These are phyloP conservation scores for Boeremia lycopersici DNA, from an alignment of 2,329 filamentous ascomycete genomes.

Conservation along the genomic window DNA sequence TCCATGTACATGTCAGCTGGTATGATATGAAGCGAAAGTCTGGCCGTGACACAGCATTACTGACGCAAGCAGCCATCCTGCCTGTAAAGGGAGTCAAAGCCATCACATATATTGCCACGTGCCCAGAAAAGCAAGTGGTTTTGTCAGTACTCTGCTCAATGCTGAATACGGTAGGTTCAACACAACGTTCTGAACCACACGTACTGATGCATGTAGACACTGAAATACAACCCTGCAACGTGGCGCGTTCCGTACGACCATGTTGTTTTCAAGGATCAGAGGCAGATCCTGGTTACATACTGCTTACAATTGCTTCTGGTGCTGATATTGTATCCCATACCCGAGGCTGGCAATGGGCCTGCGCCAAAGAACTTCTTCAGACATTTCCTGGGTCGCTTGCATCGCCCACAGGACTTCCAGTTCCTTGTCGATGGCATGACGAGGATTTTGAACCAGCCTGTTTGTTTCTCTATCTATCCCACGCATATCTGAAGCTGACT, in stretches of 20 bases:
- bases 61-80: slow-evolving; percentile 60
- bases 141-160: slow-evolving; percentile 90
- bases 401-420: slow-evolving; percentile 95
- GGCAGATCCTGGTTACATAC: slow-evolving; percentile 89
- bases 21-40: slow-evolving; percentile 36
- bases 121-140: slow-evolving; percentile 87
- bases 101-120: slow-evolving; percentile 87
- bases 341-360: slow-evolving; percentile 69
- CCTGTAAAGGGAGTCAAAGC: slow-evolving; percentile 83
- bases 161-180: slow-evolving; percentile 80
- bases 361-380: slow-evolving; percentile 90
- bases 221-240: slow-evolving; percentile 93
- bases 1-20: slow-evolving; percentile 91
- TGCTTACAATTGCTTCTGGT: slow-evolving; percentile 89
- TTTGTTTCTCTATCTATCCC: slow-evolving; percentile 33
- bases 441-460: slow-evolving; percentile 85
- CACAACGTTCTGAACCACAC: not conserved
- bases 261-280: slow-evolving; percentile 87
- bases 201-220: slow-evolving; percentile 63
- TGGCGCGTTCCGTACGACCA: slow-evolving; percentile 96
- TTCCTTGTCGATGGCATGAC: slow-evolving; percentile 96
- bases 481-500: slow-evolving; percentile 26
- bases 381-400: slow-evolving; percentile 86
- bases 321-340: slow-evolving; percentile 83
- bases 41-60: not conserved